Evolutionary conservation across 2,329 filamentous ascomycete species (phyloP), one percentile per base, ranked within the genome.

Genomic region (Nigrospora osmanthi): DNA sequence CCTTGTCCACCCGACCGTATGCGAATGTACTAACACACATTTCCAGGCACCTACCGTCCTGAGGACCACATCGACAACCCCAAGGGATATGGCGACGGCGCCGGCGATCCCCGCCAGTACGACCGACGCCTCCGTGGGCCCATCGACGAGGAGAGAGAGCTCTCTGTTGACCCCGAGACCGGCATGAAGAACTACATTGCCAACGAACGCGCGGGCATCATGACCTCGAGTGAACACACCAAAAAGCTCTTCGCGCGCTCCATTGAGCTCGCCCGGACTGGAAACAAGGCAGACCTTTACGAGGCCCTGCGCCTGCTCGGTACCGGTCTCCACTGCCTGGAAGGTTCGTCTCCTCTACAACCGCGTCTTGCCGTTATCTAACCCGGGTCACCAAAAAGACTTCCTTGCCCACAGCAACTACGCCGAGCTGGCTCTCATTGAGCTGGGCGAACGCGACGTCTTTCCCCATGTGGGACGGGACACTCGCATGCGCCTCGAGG

Each of bases 361-460:
- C 43, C 4, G 30, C 10, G 37, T 16, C 12, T 31, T 42, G 11
- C 33, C 51, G 30, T 46, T 28, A 50, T 35, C 6, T 45, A 15
- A 45, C 37, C 32, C 32, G 9, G 3, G 17, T 16, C 38, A 28
- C 23, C 5, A 34, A 33, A 34, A 33, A 79, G 90, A 96, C 61
- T 97, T 84, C 69, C 83, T 89, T 44, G 91, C 90, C 14, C 91
- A 96, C 68, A 94, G 88, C 62, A 96, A 96, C 72, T 96, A 95
- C 67, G 81, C 76, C 13, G 90, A 96, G 64, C 78, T 96, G 47
- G 87, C 86, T 47, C 74, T 96, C 40, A 89, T 93, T 55, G 89
- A 95, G 63, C 67, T 95, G 57, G 89, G 89, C 42, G 89, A 93
- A 65, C 72, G 68, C 6, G 78, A 87, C 49, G 68, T 95, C 48